Evolutionary conservation across 2,329 filamentous ascomycete species (phyloP).

Genomic region (Botrytis tulipae): DNA sequence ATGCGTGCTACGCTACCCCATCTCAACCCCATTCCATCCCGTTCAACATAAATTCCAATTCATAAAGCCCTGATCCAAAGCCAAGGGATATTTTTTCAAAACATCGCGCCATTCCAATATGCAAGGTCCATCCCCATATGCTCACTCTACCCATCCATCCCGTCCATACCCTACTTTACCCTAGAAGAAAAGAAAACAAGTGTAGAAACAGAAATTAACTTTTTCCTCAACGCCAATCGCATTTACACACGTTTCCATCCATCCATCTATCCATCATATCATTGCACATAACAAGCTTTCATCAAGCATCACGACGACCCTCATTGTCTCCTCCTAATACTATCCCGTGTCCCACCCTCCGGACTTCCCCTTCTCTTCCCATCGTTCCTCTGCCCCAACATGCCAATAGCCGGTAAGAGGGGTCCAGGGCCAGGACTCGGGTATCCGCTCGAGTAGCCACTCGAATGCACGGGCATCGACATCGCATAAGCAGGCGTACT

Average conservation of each 20-base stretch:
- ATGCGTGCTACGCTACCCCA: conserved; percentile 26
- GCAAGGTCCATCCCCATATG: conserved; percentile 15
- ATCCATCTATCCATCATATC: neutral
- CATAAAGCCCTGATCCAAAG: neutral
- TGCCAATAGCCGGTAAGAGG: conserved; percentile 38
- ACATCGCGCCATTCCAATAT: conserved; percentile 19
- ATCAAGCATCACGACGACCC: neutral
- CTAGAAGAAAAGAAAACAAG: neutral
- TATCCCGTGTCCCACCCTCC: conserved; percentile 47
- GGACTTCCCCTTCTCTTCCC: conserved; percentile 55
- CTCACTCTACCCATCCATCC: conserved; percentile 3
- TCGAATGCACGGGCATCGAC: conserved; percentile 30
- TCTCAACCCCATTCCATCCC: conserved; percentile 27
- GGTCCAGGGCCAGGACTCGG: conserved; percentile 47
- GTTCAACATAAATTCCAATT: conserved; percentile 24
- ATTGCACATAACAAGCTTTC: conserved; percentile 2
- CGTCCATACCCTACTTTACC: neutral
- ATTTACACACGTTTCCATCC: conserved; percentile 7
- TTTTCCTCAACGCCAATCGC: conserved; percentile 7
- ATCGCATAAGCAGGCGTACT: conserved; percentile 55
- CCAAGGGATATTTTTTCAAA: conserved; percentile 7
- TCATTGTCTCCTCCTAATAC: conserved; percentile 46
- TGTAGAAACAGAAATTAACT: neutral
- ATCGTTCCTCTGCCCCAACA: conserved; percentile 34
- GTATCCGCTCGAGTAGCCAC: conserved; percentile 27